Evolutionary conservation across 768 basidiomycete species (phyloP).

Genomic region (Phlegmacium glaucopus): DNA sequence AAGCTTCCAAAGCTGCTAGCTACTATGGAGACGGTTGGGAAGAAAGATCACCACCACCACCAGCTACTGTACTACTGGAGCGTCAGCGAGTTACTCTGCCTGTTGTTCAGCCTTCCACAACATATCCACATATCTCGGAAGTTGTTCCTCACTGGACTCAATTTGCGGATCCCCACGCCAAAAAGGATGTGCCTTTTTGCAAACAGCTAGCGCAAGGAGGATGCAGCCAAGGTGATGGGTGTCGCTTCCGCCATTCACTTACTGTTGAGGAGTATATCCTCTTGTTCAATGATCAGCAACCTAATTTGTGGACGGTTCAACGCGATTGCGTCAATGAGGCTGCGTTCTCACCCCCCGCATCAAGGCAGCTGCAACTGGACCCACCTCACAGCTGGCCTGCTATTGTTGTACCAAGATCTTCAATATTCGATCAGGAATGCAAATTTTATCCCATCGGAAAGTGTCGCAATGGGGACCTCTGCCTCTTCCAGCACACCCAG

Average conservation of each 20-base stretch:
- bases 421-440: conserved; percentile 17
- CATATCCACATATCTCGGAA: conserved; percentile 18
- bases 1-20: conserved; percentile 1
- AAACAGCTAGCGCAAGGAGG: conserved; percentile 34
- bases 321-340: not conserved
- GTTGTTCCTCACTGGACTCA: conserved; percentile 37
- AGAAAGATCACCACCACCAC: conserved; percentile 2
- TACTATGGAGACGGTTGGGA: conserved; percentile 9
- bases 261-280: conserved; percentile 34
- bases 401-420: not conserved
- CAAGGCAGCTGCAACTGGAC: not conserved
- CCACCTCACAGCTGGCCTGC: too few relatives aligned
- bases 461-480: conserved; percentile 36
- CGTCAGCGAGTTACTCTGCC: not conserved
- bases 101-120: not conserved
- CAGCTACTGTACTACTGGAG: not conserved
- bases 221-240: conserved; percentile 29
- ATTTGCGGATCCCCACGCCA: conserved; percentile 37
- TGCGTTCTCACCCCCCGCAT: not conserved
- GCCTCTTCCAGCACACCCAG: conserved; percentile 32
- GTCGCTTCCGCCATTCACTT: conserved; percentile 38
- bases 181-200: conserved; percentile 34
- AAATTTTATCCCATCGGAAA: conserved; percentile 33
- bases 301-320: conserved; percentile 26
- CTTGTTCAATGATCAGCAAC: conserved; percentile 37